Evolutionary conservation across 768 basidiomycete genomes (phyloP).

Genomic region (Phanerochaete carnosa): DNA sequence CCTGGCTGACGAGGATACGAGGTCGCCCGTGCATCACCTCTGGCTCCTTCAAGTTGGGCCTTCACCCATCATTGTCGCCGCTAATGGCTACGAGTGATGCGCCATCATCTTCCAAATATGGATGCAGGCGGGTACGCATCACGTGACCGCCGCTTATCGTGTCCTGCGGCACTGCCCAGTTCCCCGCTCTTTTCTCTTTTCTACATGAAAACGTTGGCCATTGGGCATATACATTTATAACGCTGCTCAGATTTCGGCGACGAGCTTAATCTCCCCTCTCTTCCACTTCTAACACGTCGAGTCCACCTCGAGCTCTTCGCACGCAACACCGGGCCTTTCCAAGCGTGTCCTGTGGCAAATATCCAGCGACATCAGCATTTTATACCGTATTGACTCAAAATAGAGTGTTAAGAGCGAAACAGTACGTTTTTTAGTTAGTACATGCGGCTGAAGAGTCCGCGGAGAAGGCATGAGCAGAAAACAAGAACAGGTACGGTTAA

Average conservation of each 20-base stretch:
- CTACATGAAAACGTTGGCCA: neutral
- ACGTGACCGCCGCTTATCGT: too few species aligned
- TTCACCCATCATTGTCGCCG: too few species aligned
- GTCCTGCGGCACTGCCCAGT: neutral
- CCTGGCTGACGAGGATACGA: too few species aligned
- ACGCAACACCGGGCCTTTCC: neutral
- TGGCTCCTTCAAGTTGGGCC: too few species aligned
- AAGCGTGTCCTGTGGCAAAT: neutral
- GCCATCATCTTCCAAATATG: too few species aligned
- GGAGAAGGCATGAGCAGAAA: conserved; percentile 28
- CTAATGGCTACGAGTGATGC: too few species aligned
- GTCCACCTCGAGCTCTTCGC: neutral
- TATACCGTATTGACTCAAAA: too few species aligned
- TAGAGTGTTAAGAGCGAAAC: neutral
- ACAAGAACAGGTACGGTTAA: conserved; percentile 36
- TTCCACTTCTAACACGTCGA: conserved; percentile 2
- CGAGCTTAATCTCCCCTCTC: conserved; percentile 11
- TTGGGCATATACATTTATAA: neutral
- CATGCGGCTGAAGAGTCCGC: neutral
- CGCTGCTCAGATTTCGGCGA: conserved; percentile 9
- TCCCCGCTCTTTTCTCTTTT: neutral
- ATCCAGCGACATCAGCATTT: neutral
- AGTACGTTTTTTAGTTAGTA: neutral
- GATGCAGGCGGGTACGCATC: too few species aligned
- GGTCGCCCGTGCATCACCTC: too few species aligned